Evolutionary conservation across 1,284 basidiomycete species (phyloP), one percentile per base, ranked within the genome.

Genomic region (Filobasidium uniguttulatum): DNA sequence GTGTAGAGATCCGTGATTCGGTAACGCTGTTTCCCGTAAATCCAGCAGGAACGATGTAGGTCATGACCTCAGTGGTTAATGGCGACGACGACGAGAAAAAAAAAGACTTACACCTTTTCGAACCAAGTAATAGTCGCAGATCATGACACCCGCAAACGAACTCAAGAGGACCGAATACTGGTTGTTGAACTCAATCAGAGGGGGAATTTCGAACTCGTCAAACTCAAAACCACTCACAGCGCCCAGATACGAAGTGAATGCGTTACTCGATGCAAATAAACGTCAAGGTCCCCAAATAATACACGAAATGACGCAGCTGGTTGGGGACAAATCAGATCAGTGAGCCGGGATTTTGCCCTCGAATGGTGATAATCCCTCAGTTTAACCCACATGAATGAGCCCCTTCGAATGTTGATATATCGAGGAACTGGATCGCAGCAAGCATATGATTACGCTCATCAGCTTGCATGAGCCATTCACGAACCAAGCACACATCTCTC

Each of bases 321-420:
- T 61, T 53, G 50, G 56, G 56, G 31, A 55, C 50, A 19, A 56
- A 50, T 40, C 54, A 50, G n/a, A 47, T 29, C 62, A 50, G 44
- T 33, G 10, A 33, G 49, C n/a, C n/a, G 61, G 59, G 57, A 58
- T 57, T 56, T 51, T 55, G 22, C 50, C 52, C 44, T 55, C 55
- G 49, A 3, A 62, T 33, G 22, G 59, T 59, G 33, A 60, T 30
- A 31, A 58, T 43, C 58, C 55, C 55, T 38, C 20, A 17, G 36
- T 5, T n/a, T 19, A n/a, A 45, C 52, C 17, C 80, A 82, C 46
- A 89, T 69, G 64, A 83, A 85, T 3, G 83, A 82, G 17, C 88
- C 86, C 17, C 85, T 77, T 23, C 86, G 79, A 60, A 90, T 89
- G 66, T 83, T 87, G 62, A 90, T 80, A 70, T 79, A 89, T 26